These are phyloP conservation scores for Harringtonia lauricola DNA, from an alignment of 2,329 filamentous ascomycete genomes.

Conservation along the genomic window DNA sequence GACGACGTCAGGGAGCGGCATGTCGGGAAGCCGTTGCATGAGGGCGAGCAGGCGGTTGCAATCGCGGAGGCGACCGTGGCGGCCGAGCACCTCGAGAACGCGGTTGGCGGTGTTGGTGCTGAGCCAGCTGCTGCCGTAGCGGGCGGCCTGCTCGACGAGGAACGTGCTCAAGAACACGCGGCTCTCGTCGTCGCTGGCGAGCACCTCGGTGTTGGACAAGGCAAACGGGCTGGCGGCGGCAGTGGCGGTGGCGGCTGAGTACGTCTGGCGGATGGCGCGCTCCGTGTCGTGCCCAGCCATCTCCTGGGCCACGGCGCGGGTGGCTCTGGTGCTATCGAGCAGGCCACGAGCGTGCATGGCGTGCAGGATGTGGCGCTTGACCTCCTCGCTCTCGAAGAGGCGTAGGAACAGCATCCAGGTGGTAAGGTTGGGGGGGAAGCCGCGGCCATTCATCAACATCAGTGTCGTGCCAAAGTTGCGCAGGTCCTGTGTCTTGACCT, in stretches of 20 bases:
- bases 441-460: conserved; percentile 27
- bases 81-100: conserved; percentile 30
- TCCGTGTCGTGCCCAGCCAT: conserved; percentile 33
- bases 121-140: conserved; percentile 37
- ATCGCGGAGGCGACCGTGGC: conserved; percentile 23
- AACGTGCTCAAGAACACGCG: conserved; percentile 22
- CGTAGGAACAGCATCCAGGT: conserved; percentile 39
- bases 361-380: conserved; percentile 32
- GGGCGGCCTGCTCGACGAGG: conserved; percentile 25
- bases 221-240: conserved; percentile 12
- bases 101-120: conserved; percentile 22
- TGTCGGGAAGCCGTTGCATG: conserved; percentile 13
- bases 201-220: neutral
- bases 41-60: conserved; percentile 20
- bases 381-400: conserved; percentile 49
- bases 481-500: conserved; percentile 28
- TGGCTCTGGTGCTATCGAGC: conserved; percentile 24
- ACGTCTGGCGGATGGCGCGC: conserved; percentile 16
- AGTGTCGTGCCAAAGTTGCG: conserved; percentile 29
- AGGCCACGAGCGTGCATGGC: conserved; percentile 34
- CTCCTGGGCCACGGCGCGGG: conserved; percentile 26
- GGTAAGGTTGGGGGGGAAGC: conserved; percentile 27
- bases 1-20: conserved; percentile 15
- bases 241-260: neutral
- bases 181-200: conserved; percentile 16